A percentile compares a stretch with the other conserved stretches of the same genome.
These are phyloP conservation scores for Aschersonia sp. DNA, from an alignment of 2,329 filamentous ascomycete genomes.

Conservation along the genomic window DNA sequence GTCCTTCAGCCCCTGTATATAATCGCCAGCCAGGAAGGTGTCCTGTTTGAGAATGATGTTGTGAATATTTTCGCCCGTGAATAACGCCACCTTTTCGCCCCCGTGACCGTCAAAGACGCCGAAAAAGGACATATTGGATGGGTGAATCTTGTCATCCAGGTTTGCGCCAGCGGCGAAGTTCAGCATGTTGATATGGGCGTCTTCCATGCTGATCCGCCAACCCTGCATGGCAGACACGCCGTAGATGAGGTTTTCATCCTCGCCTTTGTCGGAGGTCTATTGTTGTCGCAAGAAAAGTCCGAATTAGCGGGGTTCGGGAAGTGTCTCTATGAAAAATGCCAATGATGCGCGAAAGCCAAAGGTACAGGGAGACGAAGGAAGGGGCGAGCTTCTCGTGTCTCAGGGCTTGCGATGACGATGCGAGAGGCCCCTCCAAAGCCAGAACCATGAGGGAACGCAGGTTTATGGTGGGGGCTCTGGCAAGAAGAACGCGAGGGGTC, in stretches of 20 bases:
- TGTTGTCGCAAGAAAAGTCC: neutral
- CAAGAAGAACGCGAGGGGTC: neutral
- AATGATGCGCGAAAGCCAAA: neutral
- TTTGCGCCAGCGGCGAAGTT: slow-evolving; percentile 53
- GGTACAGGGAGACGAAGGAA: neutral
- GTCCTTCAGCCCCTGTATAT: slow-evolving; percentile 93
- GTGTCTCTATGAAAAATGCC: neutral
- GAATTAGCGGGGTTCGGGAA: slow-evolving; percentile 10
- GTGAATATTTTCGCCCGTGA: slow-evolving; percentile 84
- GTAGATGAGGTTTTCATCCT: slow-evolving; percentile 86
- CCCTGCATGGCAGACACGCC: slow-evolving; percentile 98
- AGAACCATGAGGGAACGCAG: neutral
- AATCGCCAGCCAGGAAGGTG: slow-evolving; percentile 78
- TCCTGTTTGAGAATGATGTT: slow-evolving; percentile 92
- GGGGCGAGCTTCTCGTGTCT: neutral
- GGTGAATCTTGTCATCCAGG: slow-evolving; percentile 45
- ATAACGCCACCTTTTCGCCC: slow-evolving; percentile 89
- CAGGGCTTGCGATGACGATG: slow-evolving; percentile 1
- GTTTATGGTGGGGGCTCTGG: neutral
- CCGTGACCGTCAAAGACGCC: slow-evolving; percentile 97
- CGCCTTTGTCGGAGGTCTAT: slow-evolving; percentile 75
- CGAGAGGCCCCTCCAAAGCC: slow-evolving; percentile 1
- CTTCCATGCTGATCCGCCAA: slow-evolving; percentile 99
- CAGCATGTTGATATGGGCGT: slow-evolving; percentile 80
- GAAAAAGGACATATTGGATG: slow-evolving; percentile 80